Evolutionary conservation across 768 basidiomycete species (phyloP).

Genomic region (Kwoniella mangroviensis): DNA sequence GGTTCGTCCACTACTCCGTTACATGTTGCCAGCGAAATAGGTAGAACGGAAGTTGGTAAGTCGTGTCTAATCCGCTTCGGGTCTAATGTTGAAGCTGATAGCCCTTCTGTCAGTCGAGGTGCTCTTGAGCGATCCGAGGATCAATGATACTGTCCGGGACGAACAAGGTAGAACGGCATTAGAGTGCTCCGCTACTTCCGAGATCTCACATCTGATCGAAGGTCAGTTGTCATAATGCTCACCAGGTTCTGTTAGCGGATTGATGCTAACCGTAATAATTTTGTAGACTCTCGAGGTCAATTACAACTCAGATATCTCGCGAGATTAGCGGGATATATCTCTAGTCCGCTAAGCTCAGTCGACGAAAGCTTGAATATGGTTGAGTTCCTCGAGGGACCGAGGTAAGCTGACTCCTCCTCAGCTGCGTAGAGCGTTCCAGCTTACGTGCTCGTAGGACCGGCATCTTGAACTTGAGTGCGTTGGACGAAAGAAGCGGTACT

Average conservation of each 20-base stretch:
- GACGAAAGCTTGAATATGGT: constrained; percentile 43
- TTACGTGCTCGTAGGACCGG: constrained; percentile 70
- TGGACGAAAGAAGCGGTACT: constrained; percentile 77
- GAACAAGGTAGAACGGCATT: constrained; percentile 68
- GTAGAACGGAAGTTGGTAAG: constrained; percentile 43
- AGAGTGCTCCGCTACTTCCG: constrained; percentile 74
- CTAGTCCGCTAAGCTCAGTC: constrained; percentile 60
- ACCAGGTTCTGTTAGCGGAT: neutral
- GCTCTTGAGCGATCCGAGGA: constrained; percentile 75
- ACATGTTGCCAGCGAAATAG: constrained; percentile 47
- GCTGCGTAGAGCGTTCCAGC: constrained; percentile 33
- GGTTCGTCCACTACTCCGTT: constrained; percentile 34
- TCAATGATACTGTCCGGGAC: constrained; percentile 79
- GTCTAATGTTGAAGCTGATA: neutral
- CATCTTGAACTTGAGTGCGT: constrained; percentile 75
- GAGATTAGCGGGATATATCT: constrained; percentile 72
- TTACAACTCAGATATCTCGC: constrained; percentile 67
- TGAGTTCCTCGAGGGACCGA: constrained; percentile 43
- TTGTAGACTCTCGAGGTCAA: constrained; percentile 71
- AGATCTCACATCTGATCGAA: constrained; percentile 70
- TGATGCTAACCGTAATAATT: neutral
- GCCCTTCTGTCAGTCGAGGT: constrained; percentile 69
- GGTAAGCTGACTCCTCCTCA: constrained; percentile 30
- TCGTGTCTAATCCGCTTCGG: neutral
- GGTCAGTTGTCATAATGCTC: constrained; percentile 22